Percentiles rank a stretch among this genome's conserved stretches.
Evolutionary conservation across 1,284 basidiomycete species (phyloP).

Genomic region (Rhodotorula glutinis): DNA sequence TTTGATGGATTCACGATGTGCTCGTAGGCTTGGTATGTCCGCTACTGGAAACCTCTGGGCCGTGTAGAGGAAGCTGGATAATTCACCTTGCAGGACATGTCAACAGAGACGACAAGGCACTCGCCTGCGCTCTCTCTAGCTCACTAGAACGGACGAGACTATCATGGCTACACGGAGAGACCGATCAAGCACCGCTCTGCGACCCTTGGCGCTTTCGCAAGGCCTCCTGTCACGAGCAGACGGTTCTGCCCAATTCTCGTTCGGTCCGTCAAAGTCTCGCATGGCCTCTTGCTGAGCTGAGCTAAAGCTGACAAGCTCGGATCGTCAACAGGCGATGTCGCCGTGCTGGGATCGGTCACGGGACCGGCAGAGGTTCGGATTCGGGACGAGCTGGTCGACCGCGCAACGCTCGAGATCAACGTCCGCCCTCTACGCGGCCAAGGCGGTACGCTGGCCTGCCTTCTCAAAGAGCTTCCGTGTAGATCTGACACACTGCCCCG

Average conservation of each 20-base stretch:
- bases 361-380: slow-evolving; percentile 57
- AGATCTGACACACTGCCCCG: slow-evolving; percentile 5
- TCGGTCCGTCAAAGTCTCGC: slow-evolving; percentile 33
- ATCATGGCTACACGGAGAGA: background rate
- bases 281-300: too few relatives aligned
- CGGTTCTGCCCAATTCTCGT: slow-evolving; percentile 42
- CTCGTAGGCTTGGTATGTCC: too few relatives aligned
- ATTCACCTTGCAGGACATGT: too few relatives aligned
- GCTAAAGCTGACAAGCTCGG: background rate
- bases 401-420: slow-evolving; percentile 54
- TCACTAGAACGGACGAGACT: too few relatives aligned
- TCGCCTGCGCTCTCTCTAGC: too few relatives aligned
- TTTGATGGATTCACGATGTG: too few relatives aligned
- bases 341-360: slow-evolving; percentile 50
- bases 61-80: too few relatives aligned
- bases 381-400: slow-evolving; percentile 54
- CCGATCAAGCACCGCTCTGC: slow-evolving; percentile 9
- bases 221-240: slow-evolving; percentile 37
- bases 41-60: too few relatives aligned
- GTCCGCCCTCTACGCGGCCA: slow-evolving; percentile 54
- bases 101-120: too few relatives aligned
- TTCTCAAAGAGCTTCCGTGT: background rate
- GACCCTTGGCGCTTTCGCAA: slow-evolving; percentile 29
- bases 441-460: slow-evolving; percentile 45
- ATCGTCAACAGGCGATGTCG: slow-evolving; percentile 43